Base-by-base conservation (phyloP, 2,329 filamentous ascomycete genomes). In the Amesomyces nigricolor region DNA sequence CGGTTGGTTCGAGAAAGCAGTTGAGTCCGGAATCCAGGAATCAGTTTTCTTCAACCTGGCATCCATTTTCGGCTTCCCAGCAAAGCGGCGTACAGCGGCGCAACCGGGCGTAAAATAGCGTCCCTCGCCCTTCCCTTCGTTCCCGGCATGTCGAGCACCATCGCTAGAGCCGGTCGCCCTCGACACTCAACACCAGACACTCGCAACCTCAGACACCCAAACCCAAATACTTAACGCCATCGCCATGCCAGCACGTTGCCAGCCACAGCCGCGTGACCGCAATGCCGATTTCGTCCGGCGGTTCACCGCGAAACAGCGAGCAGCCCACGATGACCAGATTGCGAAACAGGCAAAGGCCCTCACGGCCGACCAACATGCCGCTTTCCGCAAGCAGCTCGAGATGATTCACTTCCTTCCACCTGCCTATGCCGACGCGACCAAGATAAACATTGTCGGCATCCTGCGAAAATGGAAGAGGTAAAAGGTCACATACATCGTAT, bases 401-500 rank as follows among this genome's bases (percentile, higher is more conserved):
- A n/a, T n/a, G n/a, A n/a, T n/a, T n/a, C n/a, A n/a, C 19, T 63
- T 62, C 47, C 51, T 63, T 37, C 50, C 46, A 40, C 60, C 55
- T 46, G 57, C 53, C 22, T 64, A 58, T 54, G 48, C 60, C 46
- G 54, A 62, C 26, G 38, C 47, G 26, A 64, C 62, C 4, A 63
- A 65, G 52, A 57, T 60, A 16, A 65, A 65, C 40, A 54, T 65
- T 53, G 43, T 51, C 30, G 47, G 58, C 29, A 54, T 63, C 22
- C 51, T 65, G 49, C 56, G 56, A 46, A 65, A 62, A 59, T 63
- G 37, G 52, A 63, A 62, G 32, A 58, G 54, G 58, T 60, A 61
- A 48, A 13, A 48, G 26, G 11, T 19, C 39, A 22, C 16, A 35
- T 57, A 60, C 37, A 13, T 42, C n/a, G 7, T 13, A 6, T 47